A percentile compares a stretch with the other conserved stretches of the same genome.
Conservation (phyloP, 768 basidiomycete genomes). For the Omphalotus guepiniiformis region DNA sequence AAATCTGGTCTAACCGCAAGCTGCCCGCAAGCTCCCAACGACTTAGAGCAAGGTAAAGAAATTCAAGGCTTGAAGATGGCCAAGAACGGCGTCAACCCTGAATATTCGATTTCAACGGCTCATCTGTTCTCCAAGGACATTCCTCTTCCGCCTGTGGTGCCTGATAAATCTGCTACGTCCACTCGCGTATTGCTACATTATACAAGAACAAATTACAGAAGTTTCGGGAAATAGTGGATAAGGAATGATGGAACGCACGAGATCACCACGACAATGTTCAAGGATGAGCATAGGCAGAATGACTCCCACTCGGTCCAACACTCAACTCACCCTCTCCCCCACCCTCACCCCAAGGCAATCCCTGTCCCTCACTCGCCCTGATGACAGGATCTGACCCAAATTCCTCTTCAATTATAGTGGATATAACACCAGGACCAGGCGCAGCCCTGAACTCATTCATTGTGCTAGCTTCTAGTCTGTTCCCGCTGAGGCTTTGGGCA, state of each 20-base stretch:
- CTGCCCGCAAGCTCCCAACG: no score
- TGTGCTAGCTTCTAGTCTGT: background rate
- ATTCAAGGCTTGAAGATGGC: no score
- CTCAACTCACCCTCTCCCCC: background rate
- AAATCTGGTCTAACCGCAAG: background rate
- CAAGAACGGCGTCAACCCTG: no score
- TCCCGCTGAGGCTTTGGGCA: background rate
- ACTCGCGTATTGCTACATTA: conserved; percentile 71
- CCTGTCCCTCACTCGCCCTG: background rate
- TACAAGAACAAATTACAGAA: conserved; percentile 67
- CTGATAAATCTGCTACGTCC: conserved; percentile 67
- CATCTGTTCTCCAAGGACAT: conserved; percentile 35
- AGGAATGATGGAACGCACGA: conserved; percentile 47
- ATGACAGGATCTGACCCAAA: background rate
- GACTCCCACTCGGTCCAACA: no score
- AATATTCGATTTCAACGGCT: conserved; percentile 37
- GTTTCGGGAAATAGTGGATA: conserved; percentile 54
- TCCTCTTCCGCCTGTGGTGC: conserved; percentile 38
- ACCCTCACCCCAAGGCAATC: background rate
- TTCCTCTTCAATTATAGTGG: background rate
- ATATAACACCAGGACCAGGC: background rate
- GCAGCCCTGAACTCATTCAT: background rate
- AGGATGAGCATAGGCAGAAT: conserved; percentile 57
- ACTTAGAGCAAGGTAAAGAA: no score
- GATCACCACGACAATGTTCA: conserved; percentile 55